These are phyloP conservation scores for Alternaria rosae DNA, from an alignment of 2,329 filamentous ascomycete species.

Conservation along the genomic window DNA sequence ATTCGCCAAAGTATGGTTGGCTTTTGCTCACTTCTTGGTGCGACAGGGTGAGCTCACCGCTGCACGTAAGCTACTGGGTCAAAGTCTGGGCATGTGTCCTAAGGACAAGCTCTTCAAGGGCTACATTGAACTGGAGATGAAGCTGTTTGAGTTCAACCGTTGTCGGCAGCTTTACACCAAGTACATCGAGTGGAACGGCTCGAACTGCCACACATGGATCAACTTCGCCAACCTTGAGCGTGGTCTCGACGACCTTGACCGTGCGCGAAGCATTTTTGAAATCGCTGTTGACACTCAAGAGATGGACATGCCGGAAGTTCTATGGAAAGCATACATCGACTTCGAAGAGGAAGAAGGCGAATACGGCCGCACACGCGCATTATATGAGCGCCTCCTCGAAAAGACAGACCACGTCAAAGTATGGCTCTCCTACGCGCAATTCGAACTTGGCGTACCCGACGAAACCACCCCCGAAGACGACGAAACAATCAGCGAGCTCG, in stretches of 20 bases:
- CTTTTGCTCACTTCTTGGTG: slow-evolving; percentile 92
- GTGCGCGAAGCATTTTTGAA: slow-evolving; percentile 90
- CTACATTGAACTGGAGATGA: slow-evolving; percentile 91
- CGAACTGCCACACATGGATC: slow-evolving; percentile 95
- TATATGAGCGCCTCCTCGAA: slow-evolving; percentile 89
- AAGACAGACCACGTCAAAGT: slow-evolving; percentile 99
- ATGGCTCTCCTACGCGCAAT: slow-evolving; percentile 98
- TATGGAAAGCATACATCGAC: slow-evolving; percentile 99
- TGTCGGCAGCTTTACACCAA: slow-evolving; percentile 94
- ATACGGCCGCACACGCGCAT: slow-evolving; percentile 78
- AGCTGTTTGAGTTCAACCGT: slow-evolving; percentile 90
- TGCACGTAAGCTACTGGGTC: slow-evolving; percentile 87
- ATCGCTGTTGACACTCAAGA: slow-evolving; percentile 81
- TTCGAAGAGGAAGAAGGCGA: slow-evolving; percentile 97
- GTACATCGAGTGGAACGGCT: slow-evolving; percentile 88
- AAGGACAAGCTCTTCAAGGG: slow-evolving; percentile 95
- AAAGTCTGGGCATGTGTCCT: slow-evolving; percentile 90
- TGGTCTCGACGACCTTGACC: slow-evolving; percentile 86
- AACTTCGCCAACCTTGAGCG: slow-evolving; percentile 93
- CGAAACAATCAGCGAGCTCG: slow-evolving; percentile 75
- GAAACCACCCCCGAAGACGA: slow-evolving; percentile 63
- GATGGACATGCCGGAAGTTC: slow-evolving; percentile 94
- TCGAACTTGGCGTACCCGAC: slow-evolving; percentile 93
- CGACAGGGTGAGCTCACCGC: slow-evolving; percentile 81
- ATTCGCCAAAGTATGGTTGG: slow-evolving; percentile 94